Conservation (phyloP, 2,329 filamentous ascomycete genomes). For the Fusarium albidum region DNA sequence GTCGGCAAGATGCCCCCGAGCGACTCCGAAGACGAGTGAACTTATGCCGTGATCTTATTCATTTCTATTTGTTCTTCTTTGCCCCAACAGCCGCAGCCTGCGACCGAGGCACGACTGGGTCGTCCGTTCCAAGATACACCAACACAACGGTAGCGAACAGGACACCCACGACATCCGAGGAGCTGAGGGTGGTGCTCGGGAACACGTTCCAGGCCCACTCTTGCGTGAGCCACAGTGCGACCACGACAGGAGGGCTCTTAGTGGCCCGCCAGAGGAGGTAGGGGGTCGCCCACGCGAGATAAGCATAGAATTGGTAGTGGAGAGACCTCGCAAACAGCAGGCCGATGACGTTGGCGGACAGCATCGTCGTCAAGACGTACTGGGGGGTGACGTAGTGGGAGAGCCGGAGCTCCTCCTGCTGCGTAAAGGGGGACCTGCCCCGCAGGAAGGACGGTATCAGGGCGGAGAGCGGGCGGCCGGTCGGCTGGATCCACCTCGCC, state of each 20-base stretch:
- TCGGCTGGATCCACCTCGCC: constrained; percentile 76
- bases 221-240: constrained; percentile 77
- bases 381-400: constrained; percentile 69
- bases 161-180: constrained; percentile 71
- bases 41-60: constrained; percentile 11
- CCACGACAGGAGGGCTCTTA: constrained; percentile 71
- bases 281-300: constrained; percentile 88
- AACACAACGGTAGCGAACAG: constrained; percentile 72
- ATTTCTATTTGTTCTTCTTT: constrained; percentile 45
- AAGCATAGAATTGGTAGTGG: constrained; percentile 96
- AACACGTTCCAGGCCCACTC: constrained; percentile 96
- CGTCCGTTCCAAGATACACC: constrained; percentile 65
- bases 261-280: constrained; percentile 85
- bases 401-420: constrained; percentile 63
- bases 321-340: constrained; percentile 86
- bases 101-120: constrained; percentile 44
- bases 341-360: constrained; percentile 80
- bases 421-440: constrained; percentile 54
- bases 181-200: constrained; percentile 73
- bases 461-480: constrained; percentile 63
- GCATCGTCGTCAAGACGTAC: constrained; percentile 79
- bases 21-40: constrained; percentile 71
- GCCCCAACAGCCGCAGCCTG: constrained; percentile 31
- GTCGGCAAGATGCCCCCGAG: constrained; percentile 87
- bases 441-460: constrained; percentile 58